Conservation (phyloP, 805 yeast genomes). For the Priceomyces carsonii region DNA sequence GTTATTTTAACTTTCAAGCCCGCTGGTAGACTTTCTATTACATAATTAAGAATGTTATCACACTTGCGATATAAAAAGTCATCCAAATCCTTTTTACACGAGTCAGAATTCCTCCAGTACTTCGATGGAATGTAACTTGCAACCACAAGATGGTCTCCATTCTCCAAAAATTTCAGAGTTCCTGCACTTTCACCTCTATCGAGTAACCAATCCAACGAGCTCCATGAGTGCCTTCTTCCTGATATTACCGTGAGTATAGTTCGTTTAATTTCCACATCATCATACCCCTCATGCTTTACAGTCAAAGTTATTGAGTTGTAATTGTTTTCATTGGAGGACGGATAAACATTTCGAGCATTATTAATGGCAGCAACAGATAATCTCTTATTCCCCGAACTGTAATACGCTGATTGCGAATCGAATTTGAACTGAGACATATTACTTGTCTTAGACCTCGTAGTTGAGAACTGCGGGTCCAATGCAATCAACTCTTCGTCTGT, state of each 20-base stretch:
- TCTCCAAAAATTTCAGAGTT: slow-evolving; percentile 24
- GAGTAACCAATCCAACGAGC: slow-evolving; percentile 40
- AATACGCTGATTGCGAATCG: slow-evolving; percentile 38
- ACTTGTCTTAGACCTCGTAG: slow-evolving; percentile 34
- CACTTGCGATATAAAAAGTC: slow-evolving; percentile 24
- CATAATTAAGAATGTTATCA: slow-evolving; percentile 23
- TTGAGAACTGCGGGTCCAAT: slow-evolving; percentile 51
- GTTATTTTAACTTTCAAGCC: slow-evolving; percentile 36
- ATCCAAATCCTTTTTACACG: slow-evolving; percentile 15
- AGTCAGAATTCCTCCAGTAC: slow-evolving; percentile 11
- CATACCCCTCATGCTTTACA: slow-evolving; percentile 43
- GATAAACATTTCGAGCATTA: slow-evolving; percentile 16
- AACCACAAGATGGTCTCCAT: slow-evolving; percentile 42
- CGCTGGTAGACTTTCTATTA: slow-evolving; percentile 13
- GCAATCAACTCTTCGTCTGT: slow-evolving; percentile 55
- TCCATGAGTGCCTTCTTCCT: slow-evolving; percentile 48
- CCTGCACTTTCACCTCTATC: slow-evolving; percentile 12
- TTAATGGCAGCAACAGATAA: slow-evolving; percentile 12
- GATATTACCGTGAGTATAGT: slow-evolving; percentile 38
- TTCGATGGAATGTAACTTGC: slow-evolving; percentile 32
- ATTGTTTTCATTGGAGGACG: slow-evolving; percentile 36
- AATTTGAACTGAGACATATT: slow-evolving; percentile 47
- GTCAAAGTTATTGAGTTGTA: slow-evolving; percentile 42
- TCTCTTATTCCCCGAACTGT: slow-evolving; percentile 16
- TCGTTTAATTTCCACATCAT: slow-evolving; percentile 21